Evolutionary conservation across 2,329 filamentous ascomycete species (phyloP), one percentile per base, ranked within the genome.

Genomic region (Periglandula ipomoeae): DNA sequence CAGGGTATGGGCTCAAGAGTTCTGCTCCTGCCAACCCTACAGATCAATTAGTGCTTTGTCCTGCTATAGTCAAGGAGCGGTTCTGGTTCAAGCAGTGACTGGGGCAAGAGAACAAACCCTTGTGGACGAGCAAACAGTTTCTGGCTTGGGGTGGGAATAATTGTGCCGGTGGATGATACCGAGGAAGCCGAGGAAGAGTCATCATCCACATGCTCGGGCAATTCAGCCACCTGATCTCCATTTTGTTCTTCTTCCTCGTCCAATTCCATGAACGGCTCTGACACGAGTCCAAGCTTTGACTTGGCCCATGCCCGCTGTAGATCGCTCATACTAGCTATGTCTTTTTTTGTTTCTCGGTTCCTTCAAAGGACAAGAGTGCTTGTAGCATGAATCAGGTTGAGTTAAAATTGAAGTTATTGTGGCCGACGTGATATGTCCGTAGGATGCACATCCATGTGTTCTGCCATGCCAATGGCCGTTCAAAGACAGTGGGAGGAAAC

Each of bases 101-200:
- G n/a, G 5, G n/a, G 32, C 26, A 20, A 47, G 52, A 46, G 60
- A 22, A 39, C 49, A 41, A 72, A 87, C 84, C 81, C 76, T 68
- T 78, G 75, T 42, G 83, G 81, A 55, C 84, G 76, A 50, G 84
- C 84, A 68, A 89, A 89, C 37, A 89, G 71, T 53, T 83, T 84
- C 57, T 84, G 80, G 56, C 79, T 84, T 6, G 81, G 79, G 4
- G 86, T 87, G 1, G 90, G 89, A 54, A 89, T 84, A 52, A 97
- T 78, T n/a, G 91, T 97, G 23, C 90, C 89, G 3, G 89, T 89
- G 1, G 90, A 96, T 3, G 90, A 95, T 34, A 88, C 84, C n/a
- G 89, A 95, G 0, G 68, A 95, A 13, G 87, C 79, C 8, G 81
- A 85, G 1, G 82, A 87, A 13, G 82, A 86, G 63, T 87, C 84